Conservation (phyloP, 345 rosid genomes). For the Lumnitzera racemosa region DNA sequence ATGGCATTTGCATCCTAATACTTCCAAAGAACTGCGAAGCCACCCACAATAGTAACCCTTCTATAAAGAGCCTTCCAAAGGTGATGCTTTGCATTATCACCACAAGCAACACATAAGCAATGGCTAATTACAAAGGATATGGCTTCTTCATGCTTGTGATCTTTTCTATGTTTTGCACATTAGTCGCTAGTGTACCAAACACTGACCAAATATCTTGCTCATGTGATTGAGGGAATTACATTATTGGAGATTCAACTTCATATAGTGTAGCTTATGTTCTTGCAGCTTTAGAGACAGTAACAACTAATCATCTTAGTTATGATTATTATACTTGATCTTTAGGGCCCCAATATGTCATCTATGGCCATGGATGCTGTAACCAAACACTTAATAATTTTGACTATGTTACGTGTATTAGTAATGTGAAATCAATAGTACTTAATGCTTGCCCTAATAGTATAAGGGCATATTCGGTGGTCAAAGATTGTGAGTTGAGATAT, state of each 20-base stretch:
- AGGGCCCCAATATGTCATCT: neutral
- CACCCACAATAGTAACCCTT: too few species aligned
- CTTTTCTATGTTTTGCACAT: too few species aligned
- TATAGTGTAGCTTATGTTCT: constrained; percentile 6
- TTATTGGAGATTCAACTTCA: neutral
- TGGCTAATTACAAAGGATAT: too few species aligned
- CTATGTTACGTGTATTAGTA: constrained; percentile 3
- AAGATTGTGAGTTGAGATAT: constrained; percentile 9
- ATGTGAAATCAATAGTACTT: neutral
- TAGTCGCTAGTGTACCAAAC: too few species aligned
- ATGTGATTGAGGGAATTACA: neutral
- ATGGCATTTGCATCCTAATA: too few species aligned
- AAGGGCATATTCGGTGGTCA: constrained; percentile 2
- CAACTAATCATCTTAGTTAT: constrained; percentile 3
- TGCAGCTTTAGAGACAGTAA: neutral
- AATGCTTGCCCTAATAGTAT: neutral
- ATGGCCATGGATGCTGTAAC: constrained; percentile 10
- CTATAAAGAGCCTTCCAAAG: too few species aligned
- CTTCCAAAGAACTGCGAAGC: too few species aligned
- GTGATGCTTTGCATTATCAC: too few species aligned
- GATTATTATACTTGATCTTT: constrained; percentile 5
- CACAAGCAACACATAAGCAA: too few species aligned
- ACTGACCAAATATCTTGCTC: too few species aligned
- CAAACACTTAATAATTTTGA: neutral
- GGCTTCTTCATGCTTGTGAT: too few species aligned